Evolutionary conservation across 306 rosid genomes (phyloP).

Genomic region (Datisca glomerata): DNA sequence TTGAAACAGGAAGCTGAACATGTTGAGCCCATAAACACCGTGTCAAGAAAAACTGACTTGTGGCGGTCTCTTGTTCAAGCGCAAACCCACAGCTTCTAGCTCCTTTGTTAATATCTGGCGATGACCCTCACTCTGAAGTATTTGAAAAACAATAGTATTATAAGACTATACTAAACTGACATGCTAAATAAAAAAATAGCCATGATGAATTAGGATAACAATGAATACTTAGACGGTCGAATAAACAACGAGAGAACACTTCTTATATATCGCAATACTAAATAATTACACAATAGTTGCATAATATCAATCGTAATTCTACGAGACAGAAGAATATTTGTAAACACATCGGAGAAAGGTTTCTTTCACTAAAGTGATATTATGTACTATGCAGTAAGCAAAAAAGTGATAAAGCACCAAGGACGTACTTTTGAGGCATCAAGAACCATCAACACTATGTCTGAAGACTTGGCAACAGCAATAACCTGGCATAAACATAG

Average conservation of each 20-base stretch:
- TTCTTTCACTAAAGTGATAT: not conserved
- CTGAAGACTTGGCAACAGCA: conserved; percentile 99
- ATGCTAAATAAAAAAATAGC: conserved; percentile 3
- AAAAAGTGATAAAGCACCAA: not conserved
- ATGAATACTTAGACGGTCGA: too few species aligned
- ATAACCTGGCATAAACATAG: conserved; percentile 59
- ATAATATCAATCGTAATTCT: too few species aligned
- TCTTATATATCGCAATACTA: too few species aligned
- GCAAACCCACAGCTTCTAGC: conserved; percentile 98
- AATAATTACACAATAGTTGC: too few species aligned
- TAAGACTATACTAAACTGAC: conserved; percentile 9
- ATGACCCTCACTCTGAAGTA: conserved; percentile 92
- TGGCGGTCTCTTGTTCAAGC: conserved; percentile 94
- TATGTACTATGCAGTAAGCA: conserved; percentile 4
- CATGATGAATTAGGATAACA: conserved; percentile 2
- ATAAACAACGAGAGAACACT: too few species aligned
- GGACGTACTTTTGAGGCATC: conserved; percentile 92
- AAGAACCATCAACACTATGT: conserved; percentile 91
- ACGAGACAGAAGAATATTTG: too few species aligned
- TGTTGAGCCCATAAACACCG: conserved; percentile 8
- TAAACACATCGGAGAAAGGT: not conserved
- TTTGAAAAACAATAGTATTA: conserved; percentile 1
- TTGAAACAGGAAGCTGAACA: not conserved
- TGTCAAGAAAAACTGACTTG: conserved; percentile 39
- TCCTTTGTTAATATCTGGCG: conserved; percentile 93